Conservation (phyloP, 2,329 filamentous ascomycete genomes). For the Furcasterigmium sp. region DNA sequence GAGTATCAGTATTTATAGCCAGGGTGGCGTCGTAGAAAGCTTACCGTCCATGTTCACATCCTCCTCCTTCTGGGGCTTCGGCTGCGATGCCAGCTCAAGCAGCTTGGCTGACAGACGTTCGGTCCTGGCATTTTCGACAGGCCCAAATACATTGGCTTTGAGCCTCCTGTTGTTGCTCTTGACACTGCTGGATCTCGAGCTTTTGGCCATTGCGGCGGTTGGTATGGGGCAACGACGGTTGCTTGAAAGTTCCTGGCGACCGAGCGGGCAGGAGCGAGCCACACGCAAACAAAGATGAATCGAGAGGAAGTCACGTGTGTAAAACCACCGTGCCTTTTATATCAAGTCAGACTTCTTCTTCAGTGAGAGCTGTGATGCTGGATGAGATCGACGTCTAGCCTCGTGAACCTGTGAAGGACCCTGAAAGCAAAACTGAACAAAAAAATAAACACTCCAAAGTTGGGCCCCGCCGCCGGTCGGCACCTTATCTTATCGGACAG, state of each 20-base stretch:
- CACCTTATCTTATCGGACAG: slow-evolving; percentile 2
- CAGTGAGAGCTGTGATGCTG: no score
- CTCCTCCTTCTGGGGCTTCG: slow-evolving; percentile 55
- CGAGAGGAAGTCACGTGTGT: no score
- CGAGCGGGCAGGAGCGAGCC: no score
- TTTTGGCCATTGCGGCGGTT: slow-evolving; percentile 73
- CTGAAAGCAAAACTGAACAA: not conserved
- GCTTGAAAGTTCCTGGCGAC: no score
- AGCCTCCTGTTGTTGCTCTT: slow-evolving; percentile 82
- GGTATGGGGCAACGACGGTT: not conserved
- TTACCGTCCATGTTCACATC: slow-evolving; percentile 41
- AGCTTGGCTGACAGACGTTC: slow-evolving; percentile 84
- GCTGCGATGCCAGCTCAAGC: slow-evolving; percentile 71
- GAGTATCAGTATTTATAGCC: not conserved
- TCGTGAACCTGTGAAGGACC: no score
- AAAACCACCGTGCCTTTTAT: no score
- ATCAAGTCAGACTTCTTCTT: no score
- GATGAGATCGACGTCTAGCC: no score
- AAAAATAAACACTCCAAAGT: no score
- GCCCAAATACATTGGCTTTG: slow-evolving; percentile 78
- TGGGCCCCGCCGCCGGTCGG: not conserved
- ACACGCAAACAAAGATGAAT: no score
- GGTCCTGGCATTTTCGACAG: slow-evolving; percentile 71
- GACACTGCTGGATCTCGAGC: slow-evolving; percentile 68
- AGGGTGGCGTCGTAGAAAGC: not conserved